Evolutionary conservation across 208 protist genomes (phyloP).

Genomic region (Acanthamoeba culbertsoni): DNA sequence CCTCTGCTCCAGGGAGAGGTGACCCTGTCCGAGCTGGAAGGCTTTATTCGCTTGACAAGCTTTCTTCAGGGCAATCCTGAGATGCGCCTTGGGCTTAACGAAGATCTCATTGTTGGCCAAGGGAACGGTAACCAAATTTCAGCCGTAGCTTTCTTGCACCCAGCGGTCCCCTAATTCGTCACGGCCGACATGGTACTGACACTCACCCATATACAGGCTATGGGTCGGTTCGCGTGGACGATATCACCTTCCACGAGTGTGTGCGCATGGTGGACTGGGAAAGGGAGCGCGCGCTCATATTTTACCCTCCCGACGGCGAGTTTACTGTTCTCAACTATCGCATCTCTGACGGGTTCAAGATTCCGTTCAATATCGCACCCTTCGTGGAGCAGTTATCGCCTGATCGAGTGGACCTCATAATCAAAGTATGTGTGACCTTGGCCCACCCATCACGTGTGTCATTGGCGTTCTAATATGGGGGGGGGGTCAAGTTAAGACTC

Average conservation of each 20-base stretch:
- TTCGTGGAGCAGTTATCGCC: conserved; percentile 74
- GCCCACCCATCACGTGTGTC: conserved; percentile 2
- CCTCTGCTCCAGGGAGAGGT: conserved; percentile 67
- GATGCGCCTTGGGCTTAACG: conserved; percentile 86
- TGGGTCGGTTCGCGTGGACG: conserved; percentile 83
- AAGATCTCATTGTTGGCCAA: conserved; percentile 84
- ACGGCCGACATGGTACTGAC: not conserved
- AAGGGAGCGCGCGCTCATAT: conserved; percentile 76
- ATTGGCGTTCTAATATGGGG: not conserved
- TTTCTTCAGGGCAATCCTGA: conserved; percentile 90
- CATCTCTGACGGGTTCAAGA: conserved; percentile 64
- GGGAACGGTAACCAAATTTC: too few relatives aligned
- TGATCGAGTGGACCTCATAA: conserved; percentile 69
- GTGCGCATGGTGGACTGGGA: conserved; percentile 86
- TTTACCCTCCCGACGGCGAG: conserved; percentile 86
- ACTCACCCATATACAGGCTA: not conserved
- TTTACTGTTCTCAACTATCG: conserved; percentile 93
- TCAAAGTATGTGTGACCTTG: conserved; percentile 63
- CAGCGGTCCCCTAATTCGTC: too few relatives aligned
- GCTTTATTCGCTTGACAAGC: conserved; percentile 90
- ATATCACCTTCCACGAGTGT: conserved; percentile 87
- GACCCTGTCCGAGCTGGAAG: conserved; percentile 85
- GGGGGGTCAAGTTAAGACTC: not conserved
- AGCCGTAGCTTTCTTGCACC: too few relatives aligned
- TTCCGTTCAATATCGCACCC: conserved; percentile 84